Evolutionary conservation across 768 basidiomycete species (phyloP), one percentile per base, ranked within the genome.

Genomic region (Polyporus arcularius): DNA sequence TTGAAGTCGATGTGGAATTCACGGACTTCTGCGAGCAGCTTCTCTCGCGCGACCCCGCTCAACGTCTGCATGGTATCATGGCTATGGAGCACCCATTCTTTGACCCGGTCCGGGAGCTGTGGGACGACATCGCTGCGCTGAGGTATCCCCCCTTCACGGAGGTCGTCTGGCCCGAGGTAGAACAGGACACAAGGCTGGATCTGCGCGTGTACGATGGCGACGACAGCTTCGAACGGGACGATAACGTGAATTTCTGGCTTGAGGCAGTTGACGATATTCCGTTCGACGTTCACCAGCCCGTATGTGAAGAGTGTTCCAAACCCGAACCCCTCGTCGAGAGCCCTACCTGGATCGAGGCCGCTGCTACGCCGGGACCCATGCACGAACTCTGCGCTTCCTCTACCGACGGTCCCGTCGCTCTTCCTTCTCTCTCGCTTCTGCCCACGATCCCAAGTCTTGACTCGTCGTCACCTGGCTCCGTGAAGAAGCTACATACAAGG

Each of bases 91-190:
- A 65, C 14, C 28, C 56, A 1, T 65, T 65, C 51, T 57, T 65
- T 30, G 48, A 52, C 6, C 54, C 64, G 8, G 8, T 65, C 4
- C 4, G 38, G 5, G 64, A 52, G 15, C 14, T 50, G 4, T 65
- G 64, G 64, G 57, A 53, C 16, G 60, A 65, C 15, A 57, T 65
- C 41, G 64, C 57, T 4, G 51, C 50, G 4, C 38, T 41, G 26
- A 41, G 28, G 1, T 47, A 56, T 42, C 60, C 64, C 3, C 64
- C 64, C 0, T 62, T 65, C 41, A 9, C 50, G 15, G 14, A 49
- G 2, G 42, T 50, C 12, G 32, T 49, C n/a, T 59, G 60, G 49
- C 54, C 58, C 18, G 57, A 57, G 10, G 26, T 48, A 0, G 60
- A 65, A 28, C 39, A 53, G 12, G 64, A 65, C 21, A 58, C 56